A percentile compares a stretch with the other conserved stretches of the same genome.
phyloP scores from a whole-genome alignment of 441 rosid genomes.

The Manihot esculenta region DNA sequence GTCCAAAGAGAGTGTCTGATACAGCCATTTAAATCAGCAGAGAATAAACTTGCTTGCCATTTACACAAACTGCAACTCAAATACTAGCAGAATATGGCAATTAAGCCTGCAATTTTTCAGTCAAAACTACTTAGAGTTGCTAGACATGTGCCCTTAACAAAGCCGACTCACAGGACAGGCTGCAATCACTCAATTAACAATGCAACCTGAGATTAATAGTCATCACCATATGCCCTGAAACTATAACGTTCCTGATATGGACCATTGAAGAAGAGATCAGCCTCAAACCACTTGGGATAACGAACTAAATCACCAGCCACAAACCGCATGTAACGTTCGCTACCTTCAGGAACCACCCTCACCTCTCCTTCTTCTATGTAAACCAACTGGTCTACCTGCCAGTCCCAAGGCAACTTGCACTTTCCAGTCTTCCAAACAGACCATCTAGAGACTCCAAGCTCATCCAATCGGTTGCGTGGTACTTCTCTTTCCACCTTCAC shows the following conservation, averaged over 20 bases:
- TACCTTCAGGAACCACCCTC: conserved; percentile 88
- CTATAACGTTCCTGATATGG: conserved; percentile 84
- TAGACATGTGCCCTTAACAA: background rate
- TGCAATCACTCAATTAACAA: background rate
- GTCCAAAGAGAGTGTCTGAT: background rate
- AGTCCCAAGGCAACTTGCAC: conserved; percentile 84
- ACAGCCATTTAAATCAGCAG: background rate
- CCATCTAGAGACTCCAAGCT: conserved; percentile 90
- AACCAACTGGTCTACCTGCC: conserved; percentile 95
- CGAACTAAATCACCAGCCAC: conserved; percentile 86
- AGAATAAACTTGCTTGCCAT: background rate
- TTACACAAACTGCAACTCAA: background rate
- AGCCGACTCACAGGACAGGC: background rate
- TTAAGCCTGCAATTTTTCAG: background rate
- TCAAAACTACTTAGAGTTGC: background rate
- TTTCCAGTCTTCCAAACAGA: conserved; percentile 89
- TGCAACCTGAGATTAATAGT: conserved; percentile 17
- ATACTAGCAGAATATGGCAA: background rate
- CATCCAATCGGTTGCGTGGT: conserved; percentile 45
- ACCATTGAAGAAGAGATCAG: conserved; percentile 83
- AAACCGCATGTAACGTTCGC: conserved; percentile 71
- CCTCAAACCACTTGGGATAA: conserved; percentile 98
- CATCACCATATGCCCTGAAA: conserved; percentile 86
- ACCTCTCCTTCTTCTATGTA: conserved; percentile 98
- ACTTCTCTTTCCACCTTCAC: conserved; percentile 79